A percentile compares a stretch with the other conserved stretches of the same genome.
Conservation (phyloP, 306 rosid genomes). For the Corylus heterophylla region DNA sequence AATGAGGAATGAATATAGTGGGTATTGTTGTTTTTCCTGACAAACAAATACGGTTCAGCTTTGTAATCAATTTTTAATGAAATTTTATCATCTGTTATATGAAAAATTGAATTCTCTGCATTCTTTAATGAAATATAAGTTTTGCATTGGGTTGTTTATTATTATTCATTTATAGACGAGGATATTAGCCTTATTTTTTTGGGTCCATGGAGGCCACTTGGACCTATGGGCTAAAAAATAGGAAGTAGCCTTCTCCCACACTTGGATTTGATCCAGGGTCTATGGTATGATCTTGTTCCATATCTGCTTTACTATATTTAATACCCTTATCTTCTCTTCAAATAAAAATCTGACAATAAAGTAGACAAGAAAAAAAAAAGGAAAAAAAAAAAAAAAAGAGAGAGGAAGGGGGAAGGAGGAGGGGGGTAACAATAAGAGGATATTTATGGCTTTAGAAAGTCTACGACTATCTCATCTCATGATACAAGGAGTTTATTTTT, state of each 20-base stretch:
- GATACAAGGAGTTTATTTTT: not conserved
- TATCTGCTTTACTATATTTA: not conserved
- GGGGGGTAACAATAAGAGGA: not conserved
- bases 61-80: constrained; percentile 21
- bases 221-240: not conserved
- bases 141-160: not conserved
- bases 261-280: not conserved
- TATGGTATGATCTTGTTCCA: not conserved
- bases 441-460: not conserved
- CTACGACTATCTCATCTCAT: not conserved
- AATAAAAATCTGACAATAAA: not conserved
- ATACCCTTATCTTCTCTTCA: not conserved
- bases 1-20: constrained; percentile 33
- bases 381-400: too few relatives aligned
- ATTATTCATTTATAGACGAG: not conserved
- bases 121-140: constrained; percentile 20
- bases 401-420: not conserved
- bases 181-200: not conserved
- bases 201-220: not conserved
- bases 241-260: not conserved
- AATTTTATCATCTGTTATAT: constrained; percentile 34
- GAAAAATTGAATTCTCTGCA: constrained; percentile 18
- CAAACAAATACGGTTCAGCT: constrained; percentile 30
- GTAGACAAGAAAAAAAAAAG: not conserved
- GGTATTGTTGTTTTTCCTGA: constrained; percentile 30